A percentile compares a stretch with the other conserved stretches of the same genome.
These are phyloP conservation scores for Pulveroboletus ravenelii DNA, from an alignment of 768 basidiomycete genomes.

Conservation along the genomic window DNA sequence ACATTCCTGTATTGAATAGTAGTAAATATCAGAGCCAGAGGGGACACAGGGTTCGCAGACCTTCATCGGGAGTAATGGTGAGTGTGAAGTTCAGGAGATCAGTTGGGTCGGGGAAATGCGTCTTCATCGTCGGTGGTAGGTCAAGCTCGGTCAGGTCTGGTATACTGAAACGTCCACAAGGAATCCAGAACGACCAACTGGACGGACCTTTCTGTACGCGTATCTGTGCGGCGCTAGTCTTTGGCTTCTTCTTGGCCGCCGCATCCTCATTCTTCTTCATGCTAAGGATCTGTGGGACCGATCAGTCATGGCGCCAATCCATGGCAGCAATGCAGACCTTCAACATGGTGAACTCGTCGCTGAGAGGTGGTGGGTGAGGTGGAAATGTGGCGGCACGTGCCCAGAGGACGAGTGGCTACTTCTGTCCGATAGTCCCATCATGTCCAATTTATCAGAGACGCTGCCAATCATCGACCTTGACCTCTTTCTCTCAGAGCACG, in stretches of 20 bases:
- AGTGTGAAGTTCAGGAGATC: constrained; percentile 97
- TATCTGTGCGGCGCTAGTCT: constrained; percentile 97
- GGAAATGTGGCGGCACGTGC: constrained; percentile 29
- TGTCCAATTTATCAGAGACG: constrained; percentile 42
- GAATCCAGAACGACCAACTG: neutral
- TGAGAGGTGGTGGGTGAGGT: constrained; percentile 16
- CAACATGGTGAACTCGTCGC: constrained; percentile 33
- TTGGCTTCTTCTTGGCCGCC: constrained; percentile 95
- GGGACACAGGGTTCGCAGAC: constrained; percentile 37
- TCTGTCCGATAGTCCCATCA: constrained; percentile 14
- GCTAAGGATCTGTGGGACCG: constrained; percentile 77
- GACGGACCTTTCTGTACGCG: constrained; percentile 94
- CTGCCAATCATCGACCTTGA: constrained; percentile 79
- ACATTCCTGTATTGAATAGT: constrained; percentile 69
- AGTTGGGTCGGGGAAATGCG: constrained; percentile 83
- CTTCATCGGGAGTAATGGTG: constrained; percentile 96
- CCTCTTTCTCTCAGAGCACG: constrained; percentile 50
- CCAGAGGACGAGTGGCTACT: constrained; percentile 11
- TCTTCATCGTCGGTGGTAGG: constrained; percentile 94
- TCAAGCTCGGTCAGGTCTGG: constrained; percentile 95
- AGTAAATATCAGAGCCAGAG: constrained; percentile 1
- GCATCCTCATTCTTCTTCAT: constrained; percentile 99
- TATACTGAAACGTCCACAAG: constrained; percentile 4
- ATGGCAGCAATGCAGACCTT: constrained; percentile 31
- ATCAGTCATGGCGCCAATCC: constrained; percentile 5